Percentiles rank a stretch among this genome's conserved stretches.
Conservation (phyloP, 2,329 filamentous ascomycete genomes). For the Verticillium alfalfae region DNA sequence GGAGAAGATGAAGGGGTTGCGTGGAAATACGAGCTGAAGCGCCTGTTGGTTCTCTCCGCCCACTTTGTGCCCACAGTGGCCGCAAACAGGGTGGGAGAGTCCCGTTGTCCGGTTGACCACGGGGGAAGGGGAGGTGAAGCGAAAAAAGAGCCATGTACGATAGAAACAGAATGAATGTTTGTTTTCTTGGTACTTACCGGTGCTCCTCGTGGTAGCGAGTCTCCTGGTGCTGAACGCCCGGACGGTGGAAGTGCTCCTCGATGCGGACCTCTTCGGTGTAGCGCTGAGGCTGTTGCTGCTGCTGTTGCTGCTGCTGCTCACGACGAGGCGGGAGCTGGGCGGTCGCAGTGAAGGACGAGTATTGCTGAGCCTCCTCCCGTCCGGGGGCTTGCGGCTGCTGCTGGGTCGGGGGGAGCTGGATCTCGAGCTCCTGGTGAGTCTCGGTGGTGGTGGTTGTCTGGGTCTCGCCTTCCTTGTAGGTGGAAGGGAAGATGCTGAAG, state of each 20-base stretch:
- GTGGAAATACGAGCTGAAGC: slow-evolving; percentile 1
- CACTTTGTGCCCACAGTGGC: background rate
- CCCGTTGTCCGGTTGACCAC: background rate
- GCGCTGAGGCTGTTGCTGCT: slow-evolving; percentile 37
- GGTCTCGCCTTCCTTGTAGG: slow-evolving; percentile 65
- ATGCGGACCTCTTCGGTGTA: slow-evolving; percentile 77
- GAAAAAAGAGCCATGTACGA: slow-evolving; percentile 1
- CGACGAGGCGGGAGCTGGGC: slow-evolving; percentile 57
- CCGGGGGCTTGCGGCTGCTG: slow-evolving; percentile 38
- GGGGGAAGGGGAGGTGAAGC: slow-evolving; percentile 1
- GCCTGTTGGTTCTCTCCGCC: background rate
- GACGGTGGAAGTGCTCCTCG: slow-evolving; percentile 70
- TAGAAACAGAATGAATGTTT: background rate
- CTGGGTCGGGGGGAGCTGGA: slow-evolving; percentile 58
- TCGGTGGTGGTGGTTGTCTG: slow-evolving; percentile 34
- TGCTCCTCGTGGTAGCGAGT: slow-evolving; percentile 45
- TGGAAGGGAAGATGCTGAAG: slow-evolving; percentile 99
- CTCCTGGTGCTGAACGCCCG: slow-evolving; percentile 53
- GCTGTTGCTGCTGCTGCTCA: slow-evolving; percentile 27
- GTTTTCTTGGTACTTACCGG: slow-evolving; percentile 36
- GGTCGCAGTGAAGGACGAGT: slow-evolving; percentile 66
- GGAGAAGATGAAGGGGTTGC: background rate
- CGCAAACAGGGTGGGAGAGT: background rate
- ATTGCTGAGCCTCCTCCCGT: slow-evolving; percentile 97
- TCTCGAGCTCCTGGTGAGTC: slow-evolving; percentile 82